phyloP scores from a whole-genome alignment of 805 yeast genomes.

The Saccharomycopsis amapae region DNA sequence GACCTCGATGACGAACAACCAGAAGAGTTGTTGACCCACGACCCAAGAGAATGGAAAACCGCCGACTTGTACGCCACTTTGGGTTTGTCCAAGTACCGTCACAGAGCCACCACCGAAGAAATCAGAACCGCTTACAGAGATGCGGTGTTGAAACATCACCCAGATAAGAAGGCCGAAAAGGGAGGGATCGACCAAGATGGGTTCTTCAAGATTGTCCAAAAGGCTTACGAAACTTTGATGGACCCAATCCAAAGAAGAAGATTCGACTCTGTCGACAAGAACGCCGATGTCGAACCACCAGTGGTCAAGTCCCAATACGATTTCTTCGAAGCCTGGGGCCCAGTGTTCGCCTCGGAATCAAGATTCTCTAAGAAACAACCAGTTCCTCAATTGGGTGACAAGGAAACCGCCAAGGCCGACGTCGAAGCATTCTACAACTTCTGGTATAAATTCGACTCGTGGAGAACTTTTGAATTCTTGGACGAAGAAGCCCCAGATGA shows the following conservation, averaged over 20 bases:
- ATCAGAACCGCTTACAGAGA: conserved; percentile 95
- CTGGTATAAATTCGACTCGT: conserved; percentile 92
- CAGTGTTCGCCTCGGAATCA: conserved; percentile 83
- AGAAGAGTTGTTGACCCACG: conserved; percentile 69
- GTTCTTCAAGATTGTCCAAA: conserved; percentile 95
- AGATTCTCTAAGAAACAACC: conserved; percentile 91
- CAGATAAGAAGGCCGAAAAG: conserved; percentile 86
- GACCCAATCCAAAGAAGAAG: conserved; percentile 86
- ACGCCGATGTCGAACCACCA: conserved; percentile 82
- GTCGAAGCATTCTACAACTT: conserved; percentile 85
- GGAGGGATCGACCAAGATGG: conserved; percentile 81
- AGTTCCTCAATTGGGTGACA: conserved; percentile 72
- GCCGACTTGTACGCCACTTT: conserved; percentile 95
- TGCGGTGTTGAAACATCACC: conserved; percentile 94
- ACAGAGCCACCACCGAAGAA: conserved; percentile 86
- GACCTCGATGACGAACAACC: conserved; percentile 65
- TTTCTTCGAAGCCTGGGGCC: conserved; percentile 88
- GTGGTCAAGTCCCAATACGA: conserved; percentile 57
- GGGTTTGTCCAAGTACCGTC: conserved; percentile 87
- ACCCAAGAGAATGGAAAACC: conserved; percentile 97
- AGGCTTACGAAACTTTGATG: conserved; percentile 84
- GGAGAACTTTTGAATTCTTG: conserved; percentile 96
- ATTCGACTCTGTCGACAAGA: conserved; percentile 90
- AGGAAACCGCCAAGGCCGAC: conserved; percentile 62
- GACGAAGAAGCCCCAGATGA: conserved; percentile 99